Base-by-base conservation (phyloP, 495 filamentous ascomycete genomes). In the Aspergillus campestris region DNA sequence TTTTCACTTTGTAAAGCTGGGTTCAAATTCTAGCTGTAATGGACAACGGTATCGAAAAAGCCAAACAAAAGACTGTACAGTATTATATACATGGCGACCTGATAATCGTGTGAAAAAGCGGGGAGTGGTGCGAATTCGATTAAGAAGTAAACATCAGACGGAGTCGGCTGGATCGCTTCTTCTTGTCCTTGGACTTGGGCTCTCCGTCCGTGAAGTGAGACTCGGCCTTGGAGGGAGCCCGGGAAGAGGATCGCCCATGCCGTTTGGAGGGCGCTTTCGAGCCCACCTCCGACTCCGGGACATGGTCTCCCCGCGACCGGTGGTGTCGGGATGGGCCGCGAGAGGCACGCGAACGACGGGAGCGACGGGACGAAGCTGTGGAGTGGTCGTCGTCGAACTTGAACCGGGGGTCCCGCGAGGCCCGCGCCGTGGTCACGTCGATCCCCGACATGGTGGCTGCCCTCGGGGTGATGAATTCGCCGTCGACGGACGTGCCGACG, bases 381-480 rank as follows among this genome's bases (percentile, higher is more conserved):
- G 67, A 70, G 3, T 31, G 47, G 13, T 65, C 64, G n/a, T 70
- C 68, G 13, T 64, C 54, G 31, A 62, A 70, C 29, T 64, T 65
- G 50, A 65, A 69, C 5, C 70, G 63, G 2, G 64, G 64, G 14
- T 70, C 66, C 6, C 61, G 53, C 9, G 50, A 38, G 29, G 59
- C 50, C 7, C 61, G 54, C 0, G 68, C 67, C 2, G 64, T 69
- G 3, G 60, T 62, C 7, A 73, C 52, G 38, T 74, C 69, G 18
- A 77, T 65, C 28, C 72, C 71, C 0, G 72, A 75, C 59, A 82
- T 72, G 42, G 75, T 71, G 42, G 80, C 80, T 0, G 89, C 89
- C 24, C 75, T 75, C 5, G 84, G 84, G 14, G 85, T 92, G 62
- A 95, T 87, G 51, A 91, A 84, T 57, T 95, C 89, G 6, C 86